Evolutionary conservation across 208 protist genomes (phyloP), one percentile per base, ranked within the genome.

Genomic region (Leishmania tarentolae): DNA sequence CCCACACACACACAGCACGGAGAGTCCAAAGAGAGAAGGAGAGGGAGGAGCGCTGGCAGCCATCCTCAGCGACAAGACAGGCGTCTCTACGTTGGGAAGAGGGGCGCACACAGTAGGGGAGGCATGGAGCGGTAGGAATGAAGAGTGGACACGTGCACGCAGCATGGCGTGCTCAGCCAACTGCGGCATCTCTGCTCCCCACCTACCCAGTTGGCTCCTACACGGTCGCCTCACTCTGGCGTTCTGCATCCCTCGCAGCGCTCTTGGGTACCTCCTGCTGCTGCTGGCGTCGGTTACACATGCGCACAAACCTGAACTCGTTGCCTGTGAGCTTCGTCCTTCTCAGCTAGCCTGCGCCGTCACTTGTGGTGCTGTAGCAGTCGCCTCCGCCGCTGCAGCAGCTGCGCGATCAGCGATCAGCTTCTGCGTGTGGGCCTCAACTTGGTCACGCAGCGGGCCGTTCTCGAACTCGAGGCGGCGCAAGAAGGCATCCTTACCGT

Each of bases 381-480:
- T 78, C 28, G 87, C 78, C 82, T 84, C 85, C 57, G 61, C 80
- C 81, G 94, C 85, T 19, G 76, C 78, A 44, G 85, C 84, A 8
- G 88, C 91, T 21, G 90, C 87, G 78, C 95, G 93, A 78, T 96
- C 90, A 52, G 83, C 91, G 61, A 98, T 68, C 44, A 97, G 82
- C 79, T 93, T 94, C 86, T 97, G 93, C 70, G 93, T 92, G 90
- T 97, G 94, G 44, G 91, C 94, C 87, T 97, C 92, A 9, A 98
- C 96, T 89, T 98, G 93, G 76, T 98, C 96, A 72, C 94, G 89
- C 70, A 98, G 91, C 31, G 96, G 94, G 53, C 96, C 96, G 86
- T 97, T 98, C 84, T 98, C 96, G 83, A 98, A 98, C 88, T 97
- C 94, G 59, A 98, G 86, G n/a, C 96, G 93, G 79, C 94, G 94